Percentiles rank a stretch among this genome's conserved stretches.
Evolutionary conservation across 768 basidiomycete genomes (phyloP).

Genomic region (Phylloporus scabripes): DNA sequence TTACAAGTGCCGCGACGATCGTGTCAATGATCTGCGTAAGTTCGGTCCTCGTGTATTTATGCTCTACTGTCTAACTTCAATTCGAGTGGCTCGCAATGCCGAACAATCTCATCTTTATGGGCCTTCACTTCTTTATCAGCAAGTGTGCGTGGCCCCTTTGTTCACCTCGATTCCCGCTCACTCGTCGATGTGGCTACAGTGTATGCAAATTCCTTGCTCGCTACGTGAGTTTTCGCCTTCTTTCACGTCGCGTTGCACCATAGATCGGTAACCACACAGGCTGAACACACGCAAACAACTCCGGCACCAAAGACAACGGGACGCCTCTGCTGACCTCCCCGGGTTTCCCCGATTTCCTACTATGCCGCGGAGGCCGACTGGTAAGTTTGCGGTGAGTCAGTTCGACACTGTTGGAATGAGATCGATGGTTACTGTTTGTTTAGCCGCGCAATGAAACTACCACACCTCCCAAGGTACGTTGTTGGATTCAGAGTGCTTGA

Average conservation of each 20-base stretch:
- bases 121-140: conserved; percentile 47
- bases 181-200: conserved; percentile 26
- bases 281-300: conserved; percentile 35
- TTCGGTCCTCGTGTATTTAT: not conserved
- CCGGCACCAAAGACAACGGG: conserved; percentile 26
- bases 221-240: conserved; percentile 27
- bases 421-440: not conserved
- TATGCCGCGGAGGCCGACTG: conserved; percentile 11
- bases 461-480: conserved; percentile 18
- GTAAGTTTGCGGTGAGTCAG: conserved; percentile 10
- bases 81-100: conserved; percentile 43
- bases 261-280: conserved; percentile 13
- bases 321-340: conserved; percentile 27
- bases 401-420: not conserved
- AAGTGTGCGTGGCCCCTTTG: conserved; percentile 34
- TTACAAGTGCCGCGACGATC: conserved; percentile 35
- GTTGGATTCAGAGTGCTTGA: not conserved
- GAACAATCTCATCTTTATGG: conserved; percentile 47
- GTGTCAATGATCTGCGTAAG: conserved; percentile 41
- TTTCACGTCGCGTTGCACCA: not conserved
- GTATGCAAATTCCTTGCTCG: conserved; percentile 48
- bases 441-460: conserved; percentile 10
- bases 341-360: conserved; percentile 23
- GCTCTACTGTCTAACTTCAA: not conserved
- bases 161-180: not conserved